Percentiles rank a stretch among this genome's conserved stretches.
Evolutionary conservation across 495 filamentous ascomycete species (phyloP).

Genomic region (Aspergillus panamensis): DNA sequence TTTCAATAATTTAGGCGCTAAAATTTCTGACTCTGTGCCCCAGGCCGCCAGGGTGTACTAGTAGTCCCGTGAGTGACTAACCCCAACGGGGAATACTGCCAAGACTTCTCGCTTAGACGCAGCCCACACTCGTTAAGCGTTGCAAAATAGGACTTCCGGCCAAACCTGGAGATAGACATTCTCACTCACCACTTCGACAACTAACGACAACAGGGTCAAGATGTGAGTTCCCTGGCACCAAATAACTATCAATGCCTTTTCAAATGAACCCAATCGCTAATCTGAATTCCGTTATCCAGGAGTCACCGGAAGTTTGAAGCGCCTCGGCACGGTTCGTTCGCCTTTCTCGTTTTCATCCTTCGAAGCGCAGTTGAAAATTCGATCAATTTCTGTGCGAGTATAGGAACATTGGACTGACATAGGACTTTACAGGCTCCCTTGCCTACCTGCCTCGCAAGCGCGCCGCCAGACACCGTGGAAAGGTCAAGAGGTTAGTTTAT

Average conservation of each 20-base stretch:
- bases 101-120: slow-evolving; percentile 42
- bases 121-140: slow-evolving; percentile 47
- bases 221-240: slow-evolving; percentile 40
- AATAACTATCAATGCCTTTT: slow-evolving; percentile 1
- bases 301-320: slow-evolving; percentile 85
- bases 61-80: slow-evolving; percentile 21
- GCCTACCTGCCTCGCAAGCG: slow-evolving; percentile 97
- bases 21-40: slow-evolving; percentile 16
- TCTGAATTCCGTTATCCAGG: slow-evolving; percentile 34
- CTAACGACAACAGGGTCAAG: slow-evolving; percentile 55
- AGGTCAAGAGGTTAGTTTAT: slow-evolving; percentile 86
- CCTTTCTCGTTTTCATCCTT: slow-evolving; percentile 26
- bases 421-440: slow-evolving; percentile 58
- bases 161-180: slow-evolving; percentile 41
- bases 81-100: slow-evolving; percentile 27
- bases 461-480: slow-evolving; percentile 90
- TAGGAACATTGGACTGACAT: slow-evolving; percentile 39
- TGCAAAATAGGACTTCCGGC: slow-evolving; percentile 45
- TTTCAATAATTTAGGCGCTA: background rate
- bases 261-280: slow-evolving; percentile 32
- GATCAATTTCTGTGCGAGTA: slow-evolving; percentile 19
- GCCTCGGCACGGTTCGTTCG: slow-evolving; percentile 81
- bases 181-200: slow-evolving; percentile 47
- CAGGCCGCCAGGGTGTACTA: slow-evolving; percentile 15
- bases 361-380: slow-evolving; percentile 29